These are phyloP conservation scores for Galium porrigens DNA, from an alignment of 305 asterid genomes.

Conservation along the genomic window DNA sequence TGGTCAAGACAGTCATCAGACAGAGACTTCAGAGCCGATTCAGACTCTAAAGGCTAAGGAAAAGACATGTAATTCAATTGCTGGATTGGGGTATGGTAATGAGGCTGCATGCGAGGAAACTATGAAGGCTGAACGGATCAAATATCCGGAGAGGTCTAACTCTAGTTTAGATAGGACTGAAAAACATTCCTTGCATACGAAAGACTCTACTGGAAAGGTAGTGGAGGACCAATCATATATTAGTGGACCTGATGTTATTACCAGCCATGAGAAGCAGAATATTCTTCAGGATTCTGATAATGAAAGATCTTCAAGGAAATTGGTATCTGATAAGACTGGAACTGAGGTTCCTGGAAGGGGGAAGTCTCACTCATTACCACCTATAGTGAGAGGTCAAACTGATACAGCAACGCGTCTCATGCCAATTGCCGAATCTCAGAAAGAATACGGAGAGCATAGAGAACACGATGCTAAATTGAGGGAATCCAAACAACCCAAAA, in stretches of 20 bases:
- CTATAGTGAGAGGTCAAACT: conserved; percentile 41
- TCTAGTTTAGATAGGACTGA: conserved; percentile 31
- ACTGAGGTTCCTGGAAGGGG: conserved; percentile 38
- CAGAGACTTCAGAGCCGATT: conserved; percentile 17
- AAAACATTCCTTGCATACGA: conserved; percentile 33
- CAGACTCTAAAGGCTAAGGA: conserved; percentile 18
- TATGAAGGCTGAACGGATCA: conserved; percentile 21
- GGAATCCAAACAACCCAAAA: conserved; percentile 24
- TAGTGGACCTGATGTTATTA: conserved; percentile 19
- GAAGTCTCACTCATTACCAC: conserved; percentile 53
- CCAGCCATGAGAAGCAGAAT: conserved; percentile 38
- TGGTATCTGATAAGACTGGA: conserved; percentile 20
- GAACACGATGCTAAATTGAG: conserved; percentile 19
- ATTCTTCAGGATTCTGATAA: conserved; percentile 29
- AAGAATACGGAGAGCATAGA: conserved; percentile 34
- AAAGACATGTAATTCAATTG: conserved; percentile 16
- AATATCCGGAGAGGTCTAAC: conserved; percentile 15
- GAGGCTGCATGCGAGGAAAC: conserved; percentile 18
- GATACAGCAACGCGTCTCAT: conserved; percentile 28
- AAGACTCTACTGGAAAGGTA: conserved; percentile 41
- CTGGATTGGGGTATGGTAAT: conserved; percentile 20
- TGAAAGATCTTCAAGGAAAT: conserved; percentile 41
- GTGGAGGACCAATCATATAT: conserved; percentile 30
- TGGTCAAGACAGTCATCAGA: conserved; percentile 19
- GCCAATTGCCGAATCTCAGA: conserved; percentile 39